A percentile compares a stretch with the other conserved stretches of the same genome.
These are phyloP conservation scores for Apiospora rasikravindrae DNA, from an alignment of 2,329 filamentous ascomycete species.

Conservation along the genomic window DNA sequence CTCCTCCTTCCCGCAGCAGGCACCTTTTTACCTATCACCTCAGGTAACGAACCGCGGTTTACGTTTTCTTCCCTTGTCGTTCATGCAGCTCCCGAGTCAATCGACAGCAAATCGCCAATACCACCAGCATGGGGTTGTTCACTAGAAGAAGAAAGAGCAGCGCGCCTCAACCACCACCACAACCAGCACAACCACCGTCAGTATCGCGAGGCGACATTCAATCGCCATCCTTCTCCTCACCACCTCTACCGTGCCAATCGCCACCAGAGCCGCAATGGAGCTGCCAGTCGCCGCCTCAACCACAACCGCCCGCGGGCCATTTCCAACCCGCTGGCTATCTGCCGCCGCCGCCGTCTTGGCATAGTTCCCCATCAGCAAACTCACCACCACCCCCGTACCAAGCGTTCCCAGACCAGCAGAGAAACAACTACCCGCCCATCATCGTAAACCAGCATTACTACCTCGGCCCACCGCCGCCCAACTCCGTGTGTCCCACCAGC, in stretches of 20 bases:
- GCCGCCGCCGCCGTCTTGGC: slow-evolving; percentile 32
- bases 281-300: slow-evolving; percentile 2
- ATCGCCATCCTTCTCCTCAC: background rate
- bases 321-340: slow-evolving; percentile 32
- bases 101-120: background rate
- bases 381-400: slow-evolving; percentile 34
- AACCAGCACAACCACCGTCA: background rate
- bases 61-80: background rate
- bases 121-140: slow-evolving; percentile 1
- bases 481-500: slow-evolving; percentile 29
- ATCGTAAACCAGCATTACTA: slow-evolving; percentile 61
- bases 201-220: background rate
- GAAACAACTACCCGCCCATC: slow-evolving; percentile 43
- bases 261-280: background rate
- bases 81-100: background rate
- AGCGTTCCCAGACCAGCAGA: slow-evolving; percentile 28
- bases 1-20: background rate
- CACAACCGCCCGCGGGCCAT: background rate
- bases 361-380: slow-evolving; percentile 1
- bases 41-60: background rate
- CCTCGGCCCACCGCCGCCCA: slow-evolving; percentile 35
- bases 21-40: background rate
- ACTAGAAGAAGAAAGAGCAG: background rate
- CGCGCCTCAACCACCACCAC: background rate
- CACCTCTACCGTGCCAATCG: background rate